Evolutionary conservation across 176 grass and related monocot genomes (phyloP).

Genomic region (Phoenix dactylifera): DNA sequence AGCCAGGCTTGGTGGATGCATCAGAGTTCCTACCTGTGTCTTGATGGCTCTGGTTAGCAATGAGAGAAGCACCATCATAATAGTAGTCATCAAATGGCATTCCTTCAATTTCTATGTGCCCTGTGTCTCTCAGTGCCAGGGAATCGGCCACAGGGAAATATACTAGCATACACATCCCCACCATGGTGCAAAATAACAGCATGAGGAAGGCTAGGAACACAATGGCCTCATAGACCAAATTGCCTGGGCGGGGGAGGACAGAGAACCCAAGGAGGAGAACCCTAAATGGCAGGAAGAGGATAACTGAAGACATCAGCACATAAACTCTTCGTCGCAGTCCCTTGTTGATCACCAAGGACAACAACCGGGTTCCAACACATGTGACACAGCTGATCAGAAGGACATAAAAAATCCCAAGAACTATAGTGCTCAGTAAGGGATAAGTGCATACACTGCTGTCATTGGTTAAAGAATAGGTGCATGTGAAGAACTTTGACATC

Average conservation of each 20-base stretch:
- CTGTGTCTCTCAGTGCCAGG: conserved; percentile 43
- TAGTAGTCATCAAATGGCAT: conserved; percentile 27
- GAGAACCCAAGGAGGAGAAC: conserved; percentile 56
- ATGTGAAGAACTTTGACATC: conserved; percentile 38
- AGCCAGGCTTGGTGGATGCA: conserved; percentile 56
- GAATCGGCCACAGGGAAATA: conserved; percentile 83
- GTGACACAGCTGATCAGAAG: conserved; percentile 63
- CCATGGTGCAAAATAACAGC: conserved; percentile 57
- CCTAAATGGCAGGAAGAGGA: conserved; percentile 54
- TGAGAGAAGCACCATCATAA: conserved; percentile 29
- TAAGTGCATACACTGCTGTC: conserved; percentile 53
- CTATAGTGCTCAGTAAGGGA: conserved; percentile 72
- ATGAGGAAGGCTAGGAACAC: conserved; percentile 76
- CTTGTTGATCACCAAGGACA: conserved; percentile 83
- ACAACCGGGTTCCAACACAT: conserved; percentile 49
- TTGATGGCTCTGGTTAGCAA: conserved; percentile 62
- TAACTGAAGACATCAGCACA: conserved; percentile 48
- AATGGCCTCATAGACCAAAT: conserved; percentile 46
- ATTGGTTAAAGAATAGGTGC: conserved; percentile 24
- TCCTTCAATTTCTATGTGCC: conserved; percentile 44
- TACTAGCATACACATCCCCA: conserved; percentile 70
- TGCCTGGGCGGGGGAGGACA: conserved; percentile 53
- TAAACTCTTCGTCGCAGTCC: conserved; percentile 74
- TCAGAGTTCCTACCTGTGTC: conserved; percentile 65
- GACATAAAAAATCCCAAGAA: conserved; percentile 67